phyloP scores from a whole-genome alignment of 2,329 filamentous ascomycete species.

The Sclerotinia nivalis region DNA sequence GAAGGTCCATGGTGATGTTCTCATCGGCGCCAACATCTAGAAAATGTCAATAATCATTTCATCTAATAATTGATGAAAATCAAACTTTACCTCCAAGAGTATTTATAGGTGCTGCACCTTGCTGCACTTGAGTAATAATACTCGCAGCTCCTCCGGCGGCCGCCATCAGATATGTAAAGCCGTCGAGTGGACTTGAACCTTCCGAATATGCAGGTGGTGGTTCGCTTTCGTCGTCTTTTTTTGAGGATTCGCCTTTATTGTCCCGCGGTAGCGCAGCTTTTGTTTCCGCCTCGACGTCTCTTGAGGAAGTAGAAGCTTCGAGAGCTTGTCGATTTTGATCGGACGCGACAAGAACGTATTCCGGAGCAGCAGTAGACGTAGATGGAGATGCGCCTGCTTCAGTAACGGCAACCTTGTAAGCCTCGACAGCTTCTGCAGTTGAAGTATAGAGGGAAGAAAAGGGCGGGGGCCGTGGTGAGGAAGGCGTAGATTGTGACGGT shows the following conservation, averaged over 20 bases:
- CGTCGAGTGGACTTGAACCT: conserved; percentile 86
- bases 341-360: conserved; percentile 52
- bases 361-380: conserved; percentile 61
- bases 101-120: conserved; percentile 82
- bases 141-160: conserved; percentile 94
- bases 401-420: conserved; percentile 43
- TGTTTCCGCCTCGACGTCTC: conserved; percentile 67
- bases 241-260: conserved; percentile 72
- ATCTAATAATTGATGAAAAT: conserved; percentile 11
- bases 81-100: conserved; percentile 72
- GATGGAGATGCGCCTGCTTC: conserved; percentile 43
- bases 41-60: conserved; percentile 28
- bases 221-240: conserved; percentile 81
- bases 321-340: conserved; percentile 37
- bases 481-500: conserved; percentile 50
- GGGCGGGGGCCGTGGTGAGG: conserved; percentile 53
- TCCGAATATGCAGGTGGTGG: conserved; percentile 95
- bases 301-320: conserved; percentile 35
- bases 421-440: conserved; percentile 42
- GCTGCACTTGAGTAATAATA: conserved; percentile 98
- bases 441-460: conserved; percentile 61
- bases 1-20: conserved; percentile 90
- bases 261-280: conserved; percentile 83
- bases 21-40: conserved; percentile 83
- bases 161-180: conserved; percentile 97